A percentile compares a stretch with the other conserved stretches of the same genome.
Conservation (phyloP, 345 rosid species). For the Carallia pectinifolia region DNA sequence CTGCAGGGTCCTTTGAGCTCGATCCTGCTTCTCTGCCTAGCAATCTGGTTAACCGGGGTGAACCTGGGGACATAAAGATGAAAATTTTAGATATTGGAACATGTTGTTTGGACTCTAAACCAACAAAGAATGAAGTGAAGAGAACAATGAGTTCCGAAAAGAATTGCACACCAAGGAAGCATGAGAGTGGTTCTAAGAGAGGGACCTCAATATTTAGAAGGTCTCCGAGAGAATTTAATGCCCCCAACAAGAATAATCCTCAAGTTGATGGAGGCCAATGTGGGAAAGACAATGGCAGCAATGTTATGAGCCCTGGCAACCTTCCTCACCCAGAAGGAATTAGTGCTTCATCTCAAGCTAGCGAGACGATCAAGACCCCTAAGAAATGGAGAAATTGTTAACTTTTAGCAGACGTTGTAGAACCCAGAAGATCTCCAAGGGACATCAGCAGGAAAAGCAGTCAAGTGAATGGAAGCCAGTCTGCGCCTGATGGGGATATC, state of each 20-base stretch:
- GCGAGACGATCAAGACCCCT: constrained; percentile 20
- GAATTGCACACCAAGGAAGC: constrained; percentile 28
- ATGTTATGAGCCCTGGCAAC: not conserved
- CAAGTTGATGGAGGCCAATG: constrained; percentile 17
- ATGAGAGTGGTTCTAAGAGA: constrained; percentile 13
- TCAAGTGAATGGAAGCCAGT: constrained; percentile 17
- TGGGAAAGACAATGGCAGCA: constrained; percentile 5
- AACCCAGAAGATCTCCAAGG: constrained; percentile 42
- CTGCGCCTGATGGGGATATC: constrained; percentile 2
- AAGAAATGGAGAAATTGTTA: constrained; percentile 20
- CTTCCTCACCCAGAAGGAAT: constrained; percentile 10
- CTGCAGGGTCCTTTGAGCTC: constrained; percentile 69
- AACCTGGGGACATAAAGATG: constrained; percentile 16
- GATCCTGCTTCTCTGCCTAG: constrained; percentile 72
- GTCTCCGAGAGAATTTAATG: constrained; percentile 22
- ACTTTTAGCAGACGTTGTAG: constrained; percentile 22
- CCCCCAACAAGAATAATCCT: not conserved
- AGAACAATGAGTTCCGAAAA: constrained; percentile 13
- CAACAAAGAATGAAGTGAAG: constrained; percentile 23
- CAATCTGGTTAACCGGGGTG: constrained; percentile 17
- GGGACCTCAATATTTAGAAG: constrained; percentile 20
- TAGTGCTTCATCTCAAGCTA: constrained; percentile 24
- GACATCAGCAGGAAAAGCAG: constrained; percentile 26
- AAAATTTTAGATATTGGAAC: constrained; percentile 21
- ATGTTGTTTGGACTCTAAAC: constrained; percentile 15